phyloP scores from a whole-genome alignment of 192 early-diverging fungal genomes.

The Coemansia sp. region DNA sequence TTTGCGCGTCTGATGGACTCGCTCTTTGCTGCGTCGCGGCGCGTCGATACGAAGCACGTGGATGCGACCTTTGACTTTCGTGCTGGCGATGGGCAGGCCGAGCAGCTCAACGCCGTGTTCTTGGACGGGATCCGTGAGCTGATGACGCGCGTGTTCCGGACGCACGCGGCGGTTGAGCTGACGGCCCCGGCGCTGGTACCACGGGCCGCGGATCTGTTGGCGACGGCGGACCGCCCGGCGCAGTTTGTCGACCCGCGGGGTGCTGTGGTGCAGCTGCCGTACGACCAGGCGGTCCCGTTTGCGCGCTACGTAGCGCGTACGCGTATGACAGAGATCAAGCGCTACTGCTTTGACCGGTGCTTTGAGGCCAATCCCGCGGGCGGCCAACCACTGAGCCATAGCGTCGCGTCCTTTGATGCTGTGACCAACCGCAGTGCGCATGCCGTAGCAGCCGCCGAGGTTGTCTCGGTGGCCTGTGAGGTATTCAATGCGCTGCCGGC shows the following conservation, averaged over 20 bases:
- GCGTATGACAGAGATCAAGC: conserved; percentile 67
- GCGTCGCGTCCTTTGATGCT: conserved; percentile 90
- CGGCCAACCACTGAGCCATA: conserved; percentile 72
- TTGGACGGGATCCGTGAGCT: conserved; percentile 64
- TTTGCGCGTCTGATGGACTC: conserved; percentile 73
- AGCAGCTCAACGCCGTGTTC: conserved; percentile 63
- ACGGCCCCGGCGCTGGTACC: conserved; percentile 79
- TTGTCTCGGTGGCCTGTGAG: conserved; percentile 76
- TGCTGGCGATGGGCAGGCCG: conserved; percentile 35
- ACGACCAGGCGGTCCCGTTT: conserved; percentile 89
- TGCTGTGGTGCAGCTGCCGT: conserved; percentile 75
- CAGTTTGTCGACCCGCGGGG: conserved; percentile 78
- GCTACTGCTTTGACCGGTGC: conserved; percentile 79
- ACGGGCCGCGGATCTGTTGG: conserved; percentile 52
- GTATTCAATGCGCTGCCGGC: conserved; percentile 63
- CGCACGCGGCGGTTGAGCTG: conserved; percentile 81
- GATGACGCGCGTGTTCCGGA: conserved; percentile 69
- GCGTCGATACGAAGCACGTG: conserved; percentile 71
- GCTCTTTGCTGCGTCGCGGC: conserved; percentile 76
- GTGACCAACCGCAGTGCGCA: conserved; percentile 58
- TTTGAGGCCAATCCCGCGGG: conserved; percentile 76
- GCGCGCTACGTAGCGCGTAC: conserved; percentile 76
- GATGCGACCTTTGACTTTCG: conserved; percentile 88
- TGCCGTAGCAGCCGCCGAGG: conserved; percentile 81
- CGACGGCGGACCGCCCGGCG: conserved; percentile 59